Conservation (phyloP, 192 early-diverging fungal species). For the Linnemannia hyalina region DNA sequence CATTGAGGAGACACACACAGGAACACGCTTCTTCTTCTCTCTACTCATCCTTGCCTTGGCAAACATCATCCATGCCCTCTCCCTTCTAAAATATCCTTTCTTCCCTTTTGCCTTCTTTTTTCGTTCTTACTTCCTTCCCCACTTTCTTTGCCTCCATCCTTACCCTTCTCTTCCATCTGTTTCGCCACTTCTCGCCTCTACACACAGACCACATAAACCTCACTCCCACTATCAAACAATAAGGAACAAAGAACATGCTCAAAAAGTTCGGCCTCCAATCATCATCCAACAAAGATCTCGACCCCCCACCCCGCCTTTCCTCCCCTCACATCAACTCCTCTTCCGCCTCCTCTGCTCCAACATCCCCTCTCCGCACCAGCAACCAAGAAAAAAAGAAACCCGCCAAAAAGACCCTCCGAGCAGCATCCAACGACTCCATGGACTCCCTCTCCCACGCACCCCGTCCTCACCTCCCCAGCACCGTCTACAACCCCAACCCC, state of each 20-base stretch:
- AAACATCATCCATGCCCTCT: not conserved
- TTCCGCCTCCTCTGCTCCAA: not conserved
- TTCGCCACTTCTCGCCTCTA: not conserved
- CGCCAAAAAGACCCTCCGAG: constrained; percentile 24
- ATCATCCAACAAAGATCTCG: constrained; percentile 2
- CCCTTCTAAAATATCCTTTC: not conserved
- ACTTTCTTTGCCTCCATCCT: not conserved
- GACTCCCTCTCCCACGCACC: constrained; percentile 32
- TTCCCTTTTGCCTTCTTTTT: not conserved
- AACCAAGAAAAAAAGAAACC: constrained; percentile 23
- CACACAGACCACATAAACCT: not conserved
- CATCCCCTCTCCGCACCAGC: not conserved
- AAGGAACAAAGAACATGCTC: constrained; percentile 26
- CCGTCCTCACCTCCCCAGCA: constrained; percentile 35
- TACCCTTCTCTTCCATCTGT: not conserved
- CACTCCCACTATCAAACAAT: not conserved
- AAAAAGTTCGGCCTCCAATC: constrained; percentile 32
- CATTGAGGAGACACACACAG: not conserved
- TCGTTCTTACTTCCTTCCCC: not conserved
- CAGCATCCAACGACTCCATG: constrained; percentile 28
- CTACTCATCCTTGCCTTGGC: not conserved
- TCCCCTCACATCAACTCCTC: not conserved
- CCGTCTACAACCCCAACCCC: constrained; percentile 42
- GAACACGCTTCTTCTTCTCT: not conserved
- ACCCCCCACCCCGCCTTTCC: not conserved